These are phyloP conservation scores for Eucalyptus regnans DNA, from an alignment of 345 rosid genomes.

Conservation along the genomic window DNA sequence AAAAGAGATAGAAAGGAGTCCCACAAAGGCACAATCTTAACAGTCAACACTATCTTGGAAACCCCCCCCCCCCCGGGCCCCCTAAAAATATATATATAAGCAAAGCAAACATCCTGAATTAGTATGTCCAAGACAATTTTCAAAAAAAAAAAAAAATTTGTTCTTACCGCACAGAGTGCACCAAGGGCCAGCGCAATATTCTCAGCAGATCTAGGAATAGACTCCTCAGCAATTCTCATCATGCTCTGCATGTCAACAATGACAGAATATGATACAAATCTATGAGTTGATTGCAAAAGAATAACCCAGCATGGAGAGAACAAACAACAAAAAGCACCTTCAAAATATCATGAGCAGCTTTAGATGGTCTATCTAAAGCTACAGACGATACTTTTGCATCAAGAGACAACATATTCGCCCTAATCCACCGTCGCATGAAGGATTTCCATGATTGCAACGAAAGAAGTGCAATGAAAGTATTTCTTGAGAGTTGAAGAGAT, in stretches of 20 bases:
- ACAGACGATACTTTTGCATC: slow-evolving; percentile 26
- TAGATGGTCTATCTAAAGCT: slow-evolving; percentile 44
- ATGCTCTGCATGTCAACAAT: slow-evolving; percentile 32
- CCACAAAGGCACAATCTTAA: neutral
- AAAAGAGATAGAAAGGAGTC: neutral
- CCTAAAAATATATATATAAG: neutral
- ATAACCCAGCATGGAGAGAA: neutral
- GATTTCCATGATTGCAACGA: slow-evolving; percentile 87
- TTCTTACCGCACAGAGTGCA: slow-evolving; percentile 65
- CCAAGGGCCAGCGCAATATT: slow-evolving; percentile 78
- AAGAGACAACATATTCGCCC: slow-evolving; percentile 32
- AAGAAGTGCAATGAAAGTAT: slow-evolving; percentile 62
- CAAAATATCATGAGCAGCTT: slow-evolving; percentile 76
- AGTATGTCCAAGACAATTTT: neutral
- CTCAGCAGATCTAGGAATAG: slow-evolving; percentile 83
- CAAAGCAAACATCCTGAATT: neutral
- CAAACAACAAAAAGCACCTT: slow-evolving; percentile 35
- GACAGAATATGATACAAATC: neutral
- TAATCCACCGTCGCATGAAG: slow-evolving; percentile 80
- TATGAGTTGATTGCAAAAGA: neutral
- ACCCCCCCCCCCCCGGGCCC: neutral
- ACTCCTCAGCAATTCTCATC: slow-evolving; percentile 52
- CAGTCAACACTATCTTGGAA: neutral
- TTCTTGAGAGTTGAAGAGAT: slow-evolving; percentile 79
- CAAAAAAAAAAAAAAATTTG: neutral